Evolutionary conservation across 805 yeast species (phyloP).

Genomic region (Clavispora santaluciae): DNA sequence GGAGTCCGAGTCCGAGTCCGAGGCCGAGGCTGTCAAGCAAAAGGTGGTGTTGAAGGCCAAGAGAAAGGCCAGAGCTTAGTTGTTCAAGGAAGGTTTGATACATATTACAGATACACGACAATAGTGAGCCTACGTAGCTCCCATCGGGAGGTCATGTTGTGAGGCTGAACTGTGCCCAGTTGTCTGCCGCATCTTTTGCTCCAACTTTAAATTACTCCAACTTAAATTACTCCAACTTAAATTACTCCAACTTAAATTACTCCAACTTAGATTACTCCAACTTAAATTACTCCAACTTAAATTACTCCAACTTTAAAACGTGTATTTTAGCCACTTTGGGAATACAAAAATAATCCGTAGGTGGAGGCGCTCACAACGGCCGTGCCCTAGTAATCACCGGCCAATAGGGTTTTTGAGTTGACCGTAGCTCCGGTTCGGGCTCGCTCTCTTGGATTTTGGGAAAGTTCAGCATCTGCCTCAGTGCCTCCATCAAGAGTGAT

Average conservation of each 20-base stretch:
- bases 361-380: neutral
- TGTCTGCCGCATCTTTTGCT: too few relatives aligned
- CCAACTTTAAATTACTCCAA: too few relatives aligned
- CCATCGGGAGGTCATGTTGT: too few relatives aligned
- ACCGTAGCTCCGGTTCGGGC: neutral
- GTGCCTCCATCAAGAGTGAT: constrained; percentile 28
- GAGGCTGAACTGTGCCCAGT: too few relatives aligned
- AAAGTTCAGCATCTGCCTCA: constrained; percentile 7
- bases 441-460: neutral
- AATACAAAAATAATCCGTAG: too few relatives aligned
- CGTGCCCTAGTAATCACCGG: constrained; percentile 7
- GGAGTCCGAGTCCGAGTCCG: constrained; percentile 39
- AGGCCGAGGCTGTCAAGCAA: constrained; percentile 44
- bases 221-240: too few relatives aligned
- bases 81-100: neutral
- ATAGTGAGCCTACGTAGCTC: too few relatives aligned
- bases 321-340: too few relatives aligned
- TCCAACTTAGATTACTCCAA: too few relatives aligned
- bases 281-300: too few relatives aligned
- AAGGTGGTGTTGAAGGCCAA: constrained; percentile 64
- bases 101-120: constrained; percentile 1
- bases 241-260: too few relatives aligned
- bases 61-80: constrained; percentile 30
- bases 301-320: too few relatives aligned
- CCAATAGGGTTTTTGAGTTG: constrained; percentile 15